Evolutionary conservation across 148 eudicot genomes (phyloP), one percentile per base, ranked within the genome.

Genomic region (Persicaria tinctoria): DNA sequence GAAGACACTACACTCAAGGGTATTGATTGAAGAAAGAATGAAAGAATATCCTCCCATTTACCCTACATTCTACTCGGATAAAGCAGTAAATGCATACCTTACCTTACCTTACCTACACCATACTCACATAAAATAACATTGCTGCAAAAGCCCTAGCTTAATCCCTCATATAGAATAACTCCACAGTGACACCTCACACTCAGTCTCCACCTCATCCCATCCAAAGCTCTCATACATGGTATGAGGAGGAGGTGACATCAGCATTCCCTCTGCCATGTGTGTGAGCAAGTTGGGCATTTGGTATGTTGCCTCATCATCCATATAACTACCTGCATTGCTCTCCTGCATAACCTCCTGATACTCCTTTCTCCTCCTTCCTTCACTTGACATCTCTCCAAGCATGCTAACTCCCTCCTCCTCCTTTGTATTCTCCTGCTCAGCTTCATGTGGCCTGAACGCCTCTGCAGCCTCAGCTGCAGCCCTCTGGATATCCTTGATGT

Each of bases 151-250:
- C 38, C 41, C 44, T 71, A 9, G 6, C 41, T 71, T 71, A 1
- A 10, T 53, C 6, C 11, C 17, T 74, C 5, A 74, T 3, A 74
- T 74, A 27, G 64, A 38, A 54, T 3, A 74, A 54, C 51, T 74
- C 76, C 76, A 74, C 5, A 74, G 63, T 74, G 64, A 57, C 4
- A 74, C 68, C 60, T 74, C 76, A 74, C 76, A 54, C 62, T 74
- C 66, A 74, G 32, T 46, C 20, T 55, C 75, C 59, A 53, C 16
- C 56, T 74, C 76, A 74, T 74, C 64, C 60, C 62, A 74, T 53
- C 64, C 60, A 44, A 56, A 53, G 38, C 62, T 14, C 45, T 53
- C 63, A 45, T 57, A 55, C 51, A 57, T 53, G 38, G 11, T 10
- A 55, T 74, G 64, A 74, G 13, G 76, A 23, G 76, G 76, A 27